These are phyloP conservation scores for Climacium dendroides DNA, from an alignment of 225 moss, liverwort and hornwort genomes.

Conservation along the genomic window DNA sequence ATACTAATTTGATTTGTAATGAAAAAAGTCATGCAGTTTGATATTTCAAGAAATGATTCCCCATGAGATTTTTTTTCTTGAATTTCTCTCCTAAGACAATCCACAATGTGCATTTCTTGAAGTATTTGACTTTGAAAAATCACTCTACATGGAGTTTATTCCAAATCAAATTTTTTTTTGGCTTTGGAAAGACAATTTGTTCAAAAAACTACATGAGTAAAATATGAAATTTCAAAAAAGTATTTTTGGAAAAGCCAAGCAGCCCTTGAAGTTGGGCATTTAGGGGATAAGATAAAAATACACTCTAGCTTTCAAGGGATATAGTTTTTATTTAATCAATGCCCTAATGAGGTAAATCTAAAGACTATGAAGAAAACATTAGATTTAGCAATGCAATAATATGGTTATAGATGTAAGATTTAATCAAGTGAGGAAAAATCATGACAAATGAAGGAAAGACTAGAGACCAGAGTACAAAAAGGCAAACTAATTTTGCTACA, in stretches of 20 bases:
- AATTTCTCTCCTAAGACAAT: neutral
- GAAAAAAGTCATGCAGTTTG: too few relatives aligned
- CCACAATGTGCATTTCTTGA: accelerated
- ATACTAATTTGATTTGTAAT: too few relatives aligned
- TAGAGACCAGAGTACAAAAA: neutral
- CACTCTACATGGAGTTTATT: too few relatives aligned
- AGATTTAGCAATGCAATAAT: neutral
- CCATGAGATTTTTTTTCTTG: too few relatives aligned
- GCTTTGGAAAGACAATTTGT: too few relatives aligned
- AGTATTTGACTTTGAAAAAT: neutral
- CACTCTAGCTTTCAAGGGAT: too few relatives aligned
- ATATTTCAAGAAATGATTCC: too few relatives aligned
- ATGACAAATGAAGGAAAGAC: neutral
- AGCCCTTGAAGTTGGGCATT: too few relatives aligned
- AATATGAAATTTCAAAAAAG: neutral
- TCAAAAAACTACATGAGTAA: neutral
- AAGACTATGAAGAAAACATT: neutral
- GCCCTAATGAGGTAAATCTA: neutral
- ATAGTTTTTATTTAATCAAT: too few relatives aligned
- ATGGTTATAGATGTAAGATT: neutral
- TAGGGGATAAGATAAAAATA: too few relatives aligned
- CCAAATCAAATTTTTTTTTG: too few relatives aligned
- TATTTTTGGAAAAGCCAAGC: too few relatives aligned
- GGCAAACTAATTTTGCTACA: neutral
- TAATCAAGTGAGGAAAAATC: neutral